phyloP scores from a whole-genome alignment of 768 basidiomycete species.

The Tremella yokohamensis region DNA sequence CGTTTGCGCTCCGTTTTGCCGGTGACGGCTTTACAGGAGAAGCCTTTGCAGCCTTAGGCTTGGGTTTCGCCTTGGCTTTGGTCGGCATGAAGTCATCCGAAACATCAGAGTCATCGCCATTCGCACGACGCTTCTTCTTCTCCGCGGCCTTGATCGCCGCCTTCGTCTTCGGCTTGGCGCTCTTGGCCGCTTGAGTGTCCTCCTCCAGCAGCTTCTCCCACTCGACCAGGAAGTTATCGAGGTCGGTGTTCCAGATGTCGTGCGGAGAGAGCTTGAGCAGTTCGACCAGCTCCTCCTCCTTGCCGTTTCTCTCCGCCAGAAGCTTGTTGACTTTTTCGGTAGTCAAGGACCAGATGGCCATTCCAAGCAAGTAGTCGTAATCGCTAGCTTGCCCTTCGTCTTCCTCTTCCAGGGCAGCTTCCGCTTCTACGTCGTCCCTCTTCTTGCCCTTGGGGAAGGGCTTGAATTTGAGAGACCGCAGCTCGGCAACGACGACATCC shows the following conservation, averaged over 20 bases:
- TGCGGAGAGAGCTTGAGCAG: slow-evolving; percentile 75
- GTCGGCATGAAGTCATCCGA: slow-evolving; percentile 62
- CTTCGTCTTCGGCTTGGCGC: slow-evolving; percentile 58
- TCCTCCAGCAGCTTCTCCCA: slow-evolving; percentile 59
- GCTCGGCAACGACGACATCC: slow-evolving; percentile 73
- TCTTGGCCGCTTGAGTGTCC: slow-evolving; percentile 56
- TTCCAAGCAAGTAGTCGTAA: slow-evolving; percentile 88
- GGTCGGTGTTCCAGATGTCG: slow-evolving; percentile 83
- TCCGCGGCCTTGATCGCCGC: slow-evolving; percentile 54
- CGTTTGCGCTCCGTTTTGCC: slow-evolving; percentile 25
- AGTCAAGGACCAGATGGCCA: slow-evolving; percentile 94
- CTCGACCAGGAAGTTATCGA: slow-evolving; percentile 74
- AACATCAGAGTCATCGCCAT: slow-evolving; percentile 49
- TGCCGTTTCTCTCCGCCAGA: slow-evolving; percentile 69
- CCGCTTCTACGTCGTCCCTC: slow-evolving; percentile 65
- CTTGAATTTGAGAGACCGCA: slow-evolving; percentile 79
- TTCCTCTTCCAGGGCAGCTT: slow-evolving; percentile 60
- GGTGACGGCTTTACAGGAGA: slow-evolving; percentile 24
- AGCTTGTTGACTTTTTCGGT: slow-evolving; percentile 84
- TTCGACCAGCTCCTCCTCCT: slow-evolving; percentile 72
- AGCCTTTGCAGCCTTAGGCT: slow-evolving; percentile 30
- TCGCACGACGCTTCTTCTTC: slow-evolving; percentile 52
- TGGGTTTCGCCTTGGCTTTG: slow-evolving; percentile 52
- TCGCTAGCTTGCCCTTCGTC: slow-evolving; percentile 58
- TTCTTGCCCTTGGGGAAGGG: slow-evolving; percentile 78